These are phyloP conservation scores for Eragrostis tef DNA, from an alignment of 202 grass and related monocot species.

Conservation along the genomic window DNA sequence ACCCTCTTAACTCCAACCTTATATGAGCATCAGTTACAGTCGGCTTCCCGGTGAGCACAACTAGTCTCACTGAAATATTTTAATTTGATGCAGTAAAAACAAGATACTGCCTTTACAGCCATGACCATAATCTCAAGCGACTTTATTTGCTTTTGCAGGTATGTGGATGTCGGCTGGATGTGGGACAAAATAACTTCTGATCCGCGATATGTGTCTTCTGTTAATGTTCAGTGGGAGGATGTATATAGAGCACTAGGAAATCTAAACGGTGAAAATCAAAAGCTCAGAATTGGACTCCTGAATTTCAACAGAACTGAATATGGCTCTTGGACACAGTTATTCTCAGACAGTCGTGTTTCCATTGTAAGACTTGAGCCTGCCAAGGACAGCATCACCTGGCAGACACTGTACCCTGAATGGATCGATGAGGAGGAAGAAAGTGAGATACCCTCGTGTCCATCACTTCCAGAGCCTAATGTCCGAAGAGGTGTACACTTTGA, in stretches of 20 bases:
- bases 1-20: slow-evolving; percentile 60
- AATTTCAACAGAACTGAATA: slow-evolving; percentile 89
- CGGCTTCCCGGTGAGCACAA: slow-evolving; percentile 50
- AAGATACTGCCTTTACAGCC: neutral
- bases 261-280: slow-evolving; percentile 25
- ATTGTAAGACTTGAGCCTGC: slow-evolving; percentile 56
- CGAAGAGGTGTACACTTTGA: slow-evolving; percentile 51
- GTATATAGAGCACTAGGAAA: slow-evolving; percentile 55
- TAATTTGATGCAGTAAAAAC: neutral
- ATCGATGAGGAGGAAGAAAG: slow-evolving; percentile 78
- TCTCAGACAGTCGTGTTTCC: slow-evolving; percentile 47
- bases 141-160: slow-evolving; percentile 53
- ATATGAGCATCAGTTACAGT: slow-evolving; percentile 56
- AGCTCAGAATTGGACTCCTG: slow-evolving; percentile 68
- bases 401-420: slow-evolving; percentile 77
- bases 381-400: slow-evolving; percentile 65
- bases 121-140: slow-evolving; percentile 9
- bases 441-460: slow-evolving; percentile 66
- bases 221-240: slow-evolving; percentile 64
- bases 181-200: slow-evolving; percentile 74
- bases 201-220: slow-evolving; percentile 64
- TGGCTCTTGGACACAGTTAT: slow-evolving; percentile 50
- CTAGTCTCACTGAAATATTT: slow-evolving; percentile 3
- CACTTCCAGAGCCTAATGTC: slow-evolving; percentile 61
- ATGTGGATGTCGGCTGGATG: slow-evolving; percentile 87